These are phyloP conservation scores for Epichloe baconii DNA, from an alignment of 2,329 filamentous ascomycete species.

Conservation along the genomic window DNA sequence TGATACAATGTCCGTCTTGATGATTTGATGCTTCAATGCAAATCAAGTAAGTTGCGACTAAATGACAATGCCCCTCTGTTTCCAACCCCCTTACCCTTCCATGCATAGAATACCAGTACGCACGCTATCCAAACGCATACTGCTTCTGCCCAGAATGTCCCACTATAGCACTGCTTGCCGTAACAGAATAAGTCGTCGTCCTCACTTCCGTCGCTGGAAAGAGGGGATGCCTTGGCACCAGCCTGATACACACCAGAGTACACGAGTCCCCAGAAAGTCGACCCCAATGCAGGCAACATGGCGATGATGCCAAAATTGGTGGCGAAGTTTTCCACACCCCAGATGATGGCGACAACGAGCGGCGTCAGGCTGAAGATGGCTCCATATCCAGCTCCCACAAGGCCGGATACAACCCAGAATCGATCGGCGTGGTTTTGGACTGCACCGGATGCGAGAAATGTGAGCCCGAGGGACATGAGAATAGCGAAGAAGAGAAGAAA, in stretches of 20 bases:
- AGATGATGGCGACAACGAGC: constrained; percentile 91
- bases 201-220: constrained; percentile 15
- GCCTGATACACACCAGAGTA: constrained; percentile 72
- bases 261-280: constrained; percentile 80
- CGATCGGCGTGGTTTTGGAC: constrained; percentile 62
- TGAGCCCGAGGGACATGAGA: constrained; percentile 61
- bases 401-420: constrained; percentile 74
- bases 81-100: constrained; percentile 71
- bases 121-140: constrained; percentile 68
- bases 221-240: constrained; percentile 36
- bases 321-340: constrained; percentile 97
- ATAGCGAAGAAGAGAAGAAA: constrained; percentile 68
- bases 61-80: constrained; percentile 57
- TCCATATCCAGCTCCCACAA: constrained; percentile 85
- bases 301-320: constrained; percentile 96
- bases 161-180: constrained; percentile 67
- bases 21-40: too few species aligned
- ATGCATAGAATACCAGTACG: constrained; percentile 60
- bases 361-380: constrained; percentile 82
- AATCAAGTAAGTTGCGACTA: background rate
- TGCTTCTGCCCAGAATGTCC: constrained; percentile 78
- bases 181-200: constrained; percentile 56
- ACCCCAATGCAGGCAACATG: constrained; percentile 77
- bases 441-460: constrained; percentile 62
- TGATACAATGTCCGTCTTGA: too few species aligned